Conservation (phyloP, 805 yeast species). For the Spencermartinsiella europaea region DNA sequence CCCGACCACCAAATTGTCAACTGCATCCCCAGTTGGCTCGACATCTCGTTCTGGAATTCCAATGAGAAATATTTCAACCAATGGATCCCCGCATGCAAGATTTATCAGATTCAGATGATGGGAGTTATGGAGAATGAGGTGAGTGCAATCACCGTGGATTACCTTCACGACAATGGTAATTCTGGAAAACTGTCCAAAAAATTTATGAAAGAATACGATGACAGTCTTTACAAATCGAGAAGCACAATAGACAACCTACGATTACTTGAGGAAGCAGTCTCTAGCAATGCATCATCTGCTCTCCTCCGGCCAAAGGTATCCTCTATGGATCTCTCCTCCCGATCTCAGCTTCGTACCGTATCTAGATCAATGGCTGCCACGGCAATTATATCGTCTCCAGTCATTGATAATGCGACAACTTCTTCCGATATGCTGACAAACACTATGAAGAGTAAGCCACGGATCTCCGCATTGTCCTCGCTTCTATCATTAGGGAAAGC, state of each 20-base stretch:
- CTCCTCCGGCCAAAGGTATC: conserved; percentile 18
- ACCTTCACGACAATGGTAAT: conserved; percentile 38
- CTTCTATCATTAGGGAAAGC: conserved; percentile 28
- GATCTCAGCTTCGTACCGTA: conserved; percentile 24
- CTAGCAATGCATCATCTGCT: conserved; percentile 29
- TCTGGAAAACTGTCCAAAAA: conserved; percentile 42
- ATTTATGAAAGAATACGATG: conserved; percentile 67
- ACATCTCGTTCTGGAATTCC: conserved; percentile 84
- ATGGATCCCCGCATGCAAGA: conserved; percentile 94
- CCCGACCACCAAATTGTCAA: conserved; percentile 34
- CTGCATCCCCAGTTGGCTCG: conserved; percentile 93
- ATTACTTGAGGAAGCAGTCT: conserved; percentile 22
- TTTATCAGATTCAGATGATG: conserved; percentile 96
- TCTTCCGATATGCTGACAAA: conserved; percentile 4
- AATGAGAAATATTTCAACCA: conserved; percentile 37
- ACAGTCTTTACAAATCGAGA: conserved; percentile 41
- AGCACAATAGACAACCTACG: conserved; percentile 19
- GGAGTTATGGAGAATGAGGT: conserved; percentile 92
- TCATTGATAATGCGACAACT: not conserved
- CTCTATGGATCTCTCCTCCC: conserved; percentile 5
- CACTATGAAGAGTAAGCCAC: conserved; percentile 7
- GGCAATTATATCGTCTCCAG: conserved; percentile 19
- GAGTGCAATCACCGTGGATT: conserved; percentile 60
- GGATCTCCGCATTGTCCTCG: conserved; percentile 37
- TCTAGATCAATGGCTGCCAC: conserved; percentile 16